Conservation (phyloP, 768 basidiomycete genomes). For the Pleurotus cornucopiae region DNA sequence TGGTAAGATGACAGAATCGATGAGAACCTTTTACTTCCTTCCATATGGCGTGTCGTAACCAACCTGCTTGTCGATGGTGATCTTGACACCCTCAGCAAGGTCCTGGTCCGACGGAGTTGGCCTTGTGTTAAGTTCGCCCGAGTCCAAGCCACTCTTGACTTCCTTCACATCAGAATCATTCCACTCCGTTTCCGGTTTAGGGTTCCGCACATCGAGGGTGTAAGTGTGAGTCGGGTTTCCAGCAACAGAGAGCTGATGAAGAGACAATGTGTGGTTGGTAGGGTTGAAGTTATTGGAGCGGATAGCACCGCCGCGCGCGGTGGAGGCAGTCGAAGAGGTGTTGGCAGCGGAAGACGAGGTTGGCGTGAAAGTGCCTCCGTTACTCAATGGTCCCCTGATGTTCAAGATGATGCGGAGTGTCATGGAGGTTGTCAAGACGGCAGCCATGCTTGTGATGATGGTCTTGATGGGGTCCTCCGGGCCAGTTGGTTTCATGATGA, state of each 20-base stretch:
- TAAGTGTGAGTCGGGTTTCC: constrained; percentile 28
- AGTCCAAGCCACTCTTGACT: constrained; percentile 30
- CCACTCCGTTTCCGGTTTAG: constrained; percentile 47
- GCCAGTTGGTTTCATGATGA: constrained; percentile 68
- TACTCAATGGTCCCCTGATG: constrained; percentile 69
- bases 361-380: constrained; percentile 69
- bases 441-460: constrained; percentile 81
- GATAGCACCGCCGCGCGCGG: constrained; percentile 35
- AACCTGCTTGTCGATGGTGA: constrained; percentile 40
- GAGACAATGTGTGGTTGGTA: constrained; percentile 31
- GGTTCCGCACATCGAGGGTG: constrained; percentile 47
- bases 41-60: constrained; percentile 24
- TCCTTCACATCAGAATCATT: constrained; percentile 34
- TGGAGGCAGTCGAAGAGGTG: constrained; percentile 49
- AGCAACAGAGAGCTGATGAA: constrained; percentile 13
- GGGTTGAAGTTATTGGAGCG: constrained; percentile 13
- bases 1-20: not conserved
- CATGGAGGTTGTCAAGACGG: constrained; percentile 86
- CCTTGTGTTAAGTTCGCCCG: constrained; percentile 14
- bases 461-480: constrained; percentile 68
- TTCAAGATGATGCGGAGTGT: constrained; percentile 81
- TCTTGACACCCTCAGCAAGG: constrained; percentile 28
- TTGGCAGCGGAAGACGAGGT: constrained; percentile 37
- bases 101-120: not conserved
- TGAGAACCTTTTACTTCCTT: constrained; percentile 3